Evolutionary conservation across 169 alveolate genomes (phyloP).

Genomic region (Babesia bovis): DNA sequence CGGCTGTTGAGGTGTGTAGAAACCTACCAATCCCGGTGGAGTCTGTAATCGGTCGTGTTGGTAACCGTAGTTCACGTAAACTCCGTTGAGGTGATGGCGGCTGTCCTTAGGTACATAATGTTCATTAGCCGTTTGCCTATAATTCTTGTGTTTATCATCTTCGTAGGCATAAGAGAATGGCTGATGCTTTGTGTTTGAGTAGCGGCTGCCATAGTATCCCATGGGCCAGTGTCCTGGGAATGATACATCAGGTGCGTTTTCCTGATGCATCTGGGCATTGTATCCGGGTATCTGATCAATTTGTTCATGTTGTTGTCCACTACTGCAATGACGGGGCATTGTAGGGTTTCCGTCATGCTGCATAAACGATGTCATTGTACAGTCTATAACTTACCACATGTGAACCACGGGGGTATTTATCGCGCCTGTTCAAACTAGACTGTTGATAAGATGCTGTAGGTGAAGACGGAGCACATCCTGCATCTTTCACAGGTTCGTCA

Average conservation of each 20-base stretch:
- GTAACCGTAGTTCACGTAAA: constrained; percentile 49
- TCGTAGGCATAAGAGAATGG: constrained; percentile 28
- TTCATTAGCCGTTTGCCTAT: constrained; percentile 24
- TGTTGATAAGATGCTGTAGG: constrained; percentile 9
- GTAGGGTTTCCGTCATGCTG: constrained; percentile 12
- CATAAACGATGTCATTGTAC: background rate
- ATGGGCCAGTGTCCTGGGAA: constrained; percentile 42
- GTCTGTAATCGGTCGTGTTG: constrained; percentile 45
- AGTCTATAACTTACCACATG: background rate
- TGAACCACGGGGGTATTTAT: constrained; percentile 13
- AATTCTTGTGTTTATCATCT: constrained; percentile 21
- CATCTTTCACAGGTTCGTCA: constrained; percentile 25
- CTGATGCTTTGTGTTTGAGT: constrained; percentile 34
- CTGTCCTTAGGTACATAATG: constrained; percentile 20
- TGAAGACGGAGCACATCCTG: background rate
- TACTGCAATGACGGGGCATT: background rate
- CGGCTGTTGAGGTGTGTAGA: constrained; percentile 58
- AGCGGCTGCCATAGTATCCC: constrained; percentile 32
- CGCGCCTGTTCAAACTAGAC: background rate
- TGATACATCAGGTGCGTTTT: constrained; percentile 2
- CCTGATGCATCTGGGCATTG: constrained; percentile 16
- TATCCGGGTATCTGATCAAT: background rate
- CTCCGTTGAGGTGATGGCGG: constrained; percentile 32
- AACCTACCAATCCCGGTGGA: constrained; percentile 65
- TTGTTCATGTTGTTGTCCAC: constrained; percentile 10